Evolutionary conservation across 192 early-diverging fungal species (phyloP).

Genomic region (Diversispora eburnea): DNA sequence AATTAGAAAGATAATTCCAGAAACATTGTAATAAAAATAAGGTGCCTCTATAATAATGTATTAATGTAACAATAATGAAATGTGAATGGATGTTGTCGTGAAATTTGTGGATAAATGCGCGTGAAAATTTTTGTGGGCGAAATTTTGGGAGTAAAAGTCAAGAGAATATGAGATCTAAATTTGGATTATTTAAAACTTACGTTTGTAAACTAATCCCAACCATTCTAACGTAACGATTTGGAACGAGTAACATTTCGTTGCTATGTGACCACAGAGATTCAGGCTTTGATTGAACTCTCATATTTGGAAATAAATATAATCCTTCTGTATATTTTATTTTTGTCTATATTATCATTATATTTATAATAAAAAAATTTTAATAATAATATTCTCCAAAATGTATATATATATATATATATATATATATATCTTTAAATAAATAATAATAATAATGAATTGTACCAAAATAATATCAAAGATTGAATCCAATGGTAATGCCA

Average conservation of each 20-base stretch:
- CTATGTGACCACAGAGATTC: neutral
- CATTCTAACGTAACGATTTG: slow-evolving; percentile 10
- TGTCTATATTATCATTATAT: slow-evolving; percentile 3
- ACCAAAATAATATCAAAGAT: slow-evolving; percentile 11
- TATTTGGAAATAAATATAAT: slow-evolving; percentile 5
- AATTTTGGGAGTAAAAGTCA: too few species aligned
- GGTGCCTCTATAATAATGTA: slow-evolving; percentile 23
- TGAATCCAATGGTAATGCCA: slow-evolving; percentile 2
- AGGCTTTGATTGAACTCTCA: neutral
- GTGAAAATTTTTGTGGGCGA: neutral
- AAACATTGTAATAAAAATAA: slow-evolving; percentile 40
- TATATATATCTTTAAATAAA: neutral
- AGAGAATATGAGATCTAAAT: too few species aligned
- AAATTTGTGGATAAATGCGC: neutral
- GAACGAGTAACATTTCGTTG: neutral
- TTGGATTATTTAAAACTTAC: neutral
- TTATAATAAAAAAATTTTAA: neutral
- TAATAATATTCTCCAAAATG: neutral
- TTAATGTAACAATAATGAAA: neutral
- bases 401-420: too few species aligned
- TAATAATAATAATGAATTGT: neutral
- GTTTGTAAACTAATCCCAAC: slow-evolving; percentile 11
- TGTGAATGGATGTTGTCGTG: neutral
- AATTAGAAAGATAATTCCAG: slow-evolving; percentile 37
- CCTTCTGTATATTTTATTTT: slow-evolving; percentile 19